Evolutionary conservation across 2,329 filamentous ascomycete genomes (phyloP).

Genomic region (Apiospora koreana): DNA sequence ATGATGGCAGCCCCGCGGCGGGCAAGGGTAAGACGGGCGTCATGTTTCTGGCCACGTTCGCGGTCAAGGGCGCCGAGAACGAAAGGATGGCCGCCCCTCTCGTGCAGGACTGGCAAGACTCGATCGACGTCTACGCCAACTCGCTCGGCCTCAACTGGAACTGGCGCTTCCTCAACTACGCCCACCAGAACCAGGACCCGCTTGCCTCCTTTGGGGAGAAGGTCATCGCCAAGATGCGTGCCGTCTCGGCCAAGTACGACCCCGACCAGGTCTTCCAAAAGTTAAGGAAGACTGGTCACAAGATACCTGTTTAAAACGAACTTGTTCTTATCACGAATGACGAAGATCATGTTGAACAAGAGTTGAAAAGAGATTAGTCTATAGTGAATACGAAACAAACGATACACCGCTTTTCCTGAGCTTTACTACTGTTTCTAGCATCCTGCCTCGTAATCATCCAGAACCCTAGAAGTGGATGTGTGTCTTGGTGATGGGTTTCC

Average conservation of each 20-base stretch:
- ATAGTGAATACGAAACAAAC: background rate
- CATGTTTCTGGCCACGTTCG: background rate
- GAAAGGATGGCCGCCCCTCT: background rate
- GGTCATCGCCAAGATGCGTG: constrained; percentile 32
- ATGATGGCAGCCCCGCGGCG: too few relatives aligned
- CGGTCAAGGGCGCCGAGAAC: background rate
- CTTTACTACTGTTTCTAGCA: background rate
- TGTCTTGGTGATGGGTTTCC: background rate
- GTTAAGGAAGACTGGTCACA: background rate
- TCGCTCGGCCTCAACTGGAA: constrained; percentile 20
- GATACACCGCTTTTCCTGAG: background rate
- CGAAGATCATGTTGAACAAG: background rate
- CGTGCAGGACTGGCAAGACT: constrained; percentile 2
- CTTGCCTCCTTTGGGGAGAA: constrained; percentile 34
- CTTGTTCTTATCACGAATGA: background rate
- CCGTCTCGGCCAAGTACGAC: constrained; percentile 37
- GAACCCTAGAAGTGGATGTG: background rate
- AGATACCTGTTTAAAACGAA: background rate
- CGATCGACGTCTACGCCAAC: background rate
- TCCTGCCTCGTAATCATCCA: background rate
- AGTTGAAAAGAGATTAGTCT: background rate
- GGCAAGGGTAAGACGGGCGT: background rate
- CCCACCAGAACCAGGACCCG: constrained; percentile 30
- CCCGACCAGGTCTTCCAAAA: constrained; percentile 32
- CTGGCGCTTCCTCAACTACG: constrained; percentile 41